Evolutionary conservation across 345 rosid species (phyloP).

Genomic region (Eucalyptus cloeziana): DNA sequence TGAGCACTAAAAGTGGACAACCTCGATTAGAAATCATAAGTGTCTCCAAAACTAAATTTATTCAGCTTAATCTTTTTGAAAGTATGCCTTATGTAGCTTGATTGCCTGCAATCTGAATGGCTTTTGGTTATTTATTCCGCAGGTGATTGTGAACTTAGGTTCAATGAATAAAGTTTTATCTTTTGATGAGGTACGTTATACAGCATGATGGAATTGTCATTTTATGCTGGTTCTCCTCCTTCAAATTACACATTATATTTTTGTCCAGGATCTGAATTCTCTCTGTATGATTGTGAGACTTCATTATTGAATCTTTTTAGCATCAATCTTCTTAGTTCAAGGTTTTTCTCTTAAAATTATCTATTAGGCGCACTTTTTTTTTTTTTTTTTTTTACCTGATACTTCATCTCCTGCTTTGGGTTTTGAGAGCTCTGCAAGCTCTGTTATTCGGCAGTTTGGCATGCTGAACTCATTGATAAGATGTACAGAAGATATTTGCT

Average conservation of each 20-base stretch:
- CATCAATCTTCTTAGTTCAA: not conserved
- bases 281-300: not conserved
- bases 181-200: constrained; percentile 62
- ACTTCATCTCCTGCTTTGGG: not conserved
- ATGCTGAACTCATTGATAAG: not conserved
- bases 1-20: not conserved
- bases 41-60: not conserved
- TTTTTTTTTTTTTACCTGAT: not conserved
- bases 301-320: not conserved
- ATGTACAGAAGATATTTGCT: not conserved
- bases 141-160: constrained; percentile 76
- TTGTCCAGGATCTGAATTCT: not conserved
- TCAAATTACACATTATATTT: not conserved
- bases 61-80: not conserved
- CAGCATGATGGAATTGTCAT: not conserved
- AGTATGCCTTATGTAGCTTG: not conserved
- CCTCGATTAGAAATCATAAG: not conserved
- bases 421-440: not conserved
- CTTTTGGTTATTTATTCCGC: not conserved
- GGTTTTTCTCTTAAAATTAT: not conserved
- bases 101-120: not conserved
- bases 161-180: constrained; percentile 66
- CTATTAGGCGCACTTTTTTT: not conserved
- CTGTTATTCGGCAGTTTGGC: not conserved
- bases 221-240: not conserved